Percentiles rank a stretch among this genome's conserved stretches.
phyloP scores from a whole-genome alignment of 768 basidiomycete genomes.

The Trametes cingulata region DNA sequence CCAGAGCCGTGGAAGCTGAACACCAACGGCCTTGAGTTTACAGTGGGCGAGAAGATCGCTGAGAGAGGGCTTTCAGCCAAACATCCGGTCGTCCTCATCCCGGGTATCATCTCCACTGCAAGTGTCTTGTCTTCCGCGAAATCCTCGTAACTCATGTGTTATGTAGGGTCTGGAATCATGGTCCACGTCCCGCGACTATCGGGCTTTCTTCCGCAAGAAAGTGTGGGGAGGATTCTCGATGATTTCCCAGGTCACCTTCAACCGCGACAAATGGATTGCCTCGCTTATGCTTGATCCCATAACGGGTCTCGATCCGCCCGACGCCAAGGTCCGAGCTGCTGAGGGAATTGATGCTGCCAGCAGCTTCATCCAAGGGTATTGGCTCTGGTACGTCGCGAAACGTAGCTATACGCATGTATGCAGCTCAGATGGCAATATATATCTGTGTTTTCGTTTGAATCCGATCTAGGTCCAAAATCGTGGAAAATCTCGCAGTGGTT shows the following conservation, averaged over 20 bases:
- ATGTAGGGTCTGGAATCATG: slow-evolving; percentile 84
- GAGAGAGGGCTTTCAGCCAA: slow-evolving; percentile 64
- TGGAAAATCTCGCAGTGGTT: slow-evolving; percentile 91
- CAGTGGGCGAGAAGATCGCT: slow-evolving; percentile 69
- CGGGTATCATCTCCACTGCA: slow-evolving; percentile 88
- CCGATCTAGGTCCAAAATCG: slow-evolving; percentile 73
- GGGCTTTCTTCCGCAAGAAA: slow-evolving; percentile 90
- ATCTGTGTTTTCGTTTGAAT: background rate
- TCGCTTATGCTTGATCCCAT: slow-evolving; percentile 89
- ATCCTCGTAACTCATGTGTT: background rate
- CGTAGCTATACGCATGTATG: background rate
- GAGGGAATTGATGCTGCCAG: slow-evolving; percentile 92
- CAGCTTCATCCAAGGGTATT: slow-evolving; percentile 86
- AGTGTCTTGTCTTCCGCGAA: slow-evolving; percentile 25
- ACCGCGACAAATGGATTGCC: slow-evolving; percentile 86
- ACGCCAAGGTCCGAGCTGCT: slow-evolving; percentile 84
- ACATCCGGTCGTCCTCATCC: slow-evolving; percentile 83
- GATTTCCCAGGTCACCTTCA: slow-evolving; percentile 81
- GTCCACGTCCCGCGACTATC: slow-evolving; percentile 85
- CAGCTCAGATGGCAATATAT: background rate
- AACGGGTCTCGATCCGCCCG: slow-evolving; percentile 88
- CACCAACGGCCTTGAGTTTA: slow-evolving; percentile 78
- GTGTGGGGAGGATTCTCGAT: slow-evolving; percentile 79
- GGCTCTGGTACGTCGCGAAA: slow-evolving; percentile 70
- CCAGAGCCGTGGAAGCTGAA: slow-evolving; percentile 84